Conservation (phyloP, 2,329 filamentous ascomycete species). For the Paecilomyces formosus region DNA sequence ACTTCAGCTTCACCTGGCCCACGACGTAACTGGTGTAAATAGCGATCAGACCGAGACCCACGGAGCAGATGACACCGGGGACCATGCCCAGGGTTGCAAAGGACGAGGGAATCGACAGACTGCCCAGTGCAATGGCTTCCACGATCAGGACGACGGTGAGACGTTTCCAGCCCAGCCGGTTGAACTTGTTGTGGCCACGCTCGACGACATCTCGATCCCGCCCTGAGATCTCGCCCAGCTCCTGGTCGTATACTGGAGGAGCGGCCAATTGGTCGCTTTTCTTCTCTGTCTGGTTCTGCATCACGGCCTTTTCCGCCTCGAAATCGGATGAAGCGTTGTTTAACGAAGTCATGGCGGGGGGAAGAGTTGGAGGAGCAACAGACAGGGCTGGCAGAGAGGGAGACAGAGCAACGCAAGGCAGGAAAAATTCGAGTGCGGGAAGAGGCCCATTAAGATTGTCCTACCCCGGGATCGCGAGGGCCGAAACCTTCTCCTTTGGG, state of each 20-base stretch:
- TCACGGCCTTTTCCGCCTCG: not conserved
- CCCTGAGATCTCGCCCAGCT: conserved; percentile 8
- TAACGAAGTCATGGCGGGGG: not conserved
- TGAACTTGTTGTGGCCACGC: conserved; percentile 6
- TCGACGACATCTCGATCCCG: conserved; percentile 2
- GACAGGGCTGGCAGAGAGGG: no score
- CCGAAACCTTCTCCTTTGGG: not conserved
- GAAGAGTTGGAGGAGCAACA: not conserved
- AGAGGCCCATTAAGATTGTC: not conserved
- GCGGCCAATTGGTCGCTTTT: not conserved
- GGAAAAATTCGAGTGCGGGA: not conserved
- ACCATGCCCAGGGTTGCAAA: conserved; percentile 42
- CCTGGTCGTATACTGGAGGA: conserved; percentile 5
- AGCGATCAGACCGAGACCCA: conserved; percentile 33
- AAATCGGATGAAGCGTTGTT: not conserved
- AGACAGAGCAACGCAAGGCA: no score
- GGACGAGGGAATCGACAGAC: conserved; percentile 38
- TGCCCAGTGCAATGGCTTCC: conserved; percentile 44
- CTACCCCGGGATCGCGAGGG: not conserved
- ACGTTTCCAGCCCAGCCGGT: conserved; percentile 42
- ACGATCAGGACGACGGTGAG: conserved; percentile 44
- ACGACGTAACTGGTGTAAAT: conserved; percentile 37
- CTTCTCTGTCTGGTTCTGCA: not conserved
- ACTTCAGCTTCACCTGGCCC: conserved; percentile 30
- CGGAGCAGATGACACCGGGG: conserved; percentile 35